A percentile compares a stretch with the other conserved stretches of the same genome.
phyloP scores from a whole-genome alignment of 108 stramenopile species.

The Epithemia pelagica region DNA sequence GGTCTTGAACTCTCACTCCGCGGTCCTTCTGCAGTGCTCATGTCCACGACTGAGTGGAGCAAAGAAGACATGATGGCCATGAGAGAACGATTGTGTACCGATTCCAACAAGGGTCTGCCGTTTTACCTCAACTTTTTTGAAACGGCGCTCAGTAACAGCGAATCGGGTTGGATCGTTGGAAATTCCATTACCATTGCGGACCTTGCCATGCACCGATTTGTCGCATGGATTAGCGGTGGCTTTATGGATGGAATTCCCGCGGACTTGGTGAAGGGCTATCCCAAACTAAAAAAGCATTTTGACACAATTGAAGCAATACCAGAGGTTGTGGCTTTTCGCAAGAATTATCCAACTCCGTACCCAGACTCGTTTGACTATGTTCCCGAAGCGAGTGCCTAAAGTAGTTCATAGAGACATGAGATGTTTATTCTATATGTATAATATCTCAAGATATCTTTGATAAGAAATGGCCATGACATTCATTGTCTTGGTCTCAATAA shows the following conservation, averaged over 20 bases:
- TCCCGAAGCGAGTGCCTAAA: too few relatives aligned
- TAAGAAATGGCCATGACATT: too few relatives aligned
- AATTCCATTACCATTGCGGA: conserved; percentile 1
- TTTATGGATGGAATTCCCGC: conserved; percentile 15
- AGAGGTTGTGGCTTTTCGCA: conserved; percentile 5
- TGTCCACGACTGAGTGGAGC: neutral
- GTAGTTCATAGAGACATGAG: too few relatives aligned
- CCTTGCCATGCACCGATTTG: neutral
- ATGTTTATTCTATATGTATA: too few relatives aligned
- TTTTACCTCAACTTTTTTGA: neutral
- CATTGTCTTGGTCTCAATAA: too few relatives aligned
- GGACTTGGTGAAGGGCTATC: conserved; percentile 11
- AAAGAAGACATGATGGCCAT: conserved; percentile 10
- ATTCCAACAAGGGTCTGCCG: neutral
- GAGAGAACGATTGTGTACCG: conserved; percentile 4
- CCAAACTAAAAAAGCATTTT: conserved; percentile 1
- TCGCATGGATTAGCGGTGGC: neutral
- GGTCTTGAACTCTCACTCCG: neutral
- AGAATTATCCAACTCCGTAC: conserved; percentile 1
- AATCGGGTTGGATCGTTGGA: neutral
- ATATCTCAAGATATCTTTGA: too few relatives aligned
- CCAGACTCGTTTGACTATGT: neutral
- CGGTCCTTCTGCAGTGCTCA: neutral
- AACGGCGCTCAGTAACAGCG: neutral
- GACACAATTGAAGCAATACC: conserved; percentile 11